Percentiles rank a stretch among this genome's conserved stretches.
Conservation (phyloP, 2,329 filamentous ascomycete genomes). For the Dothidotthia symphoricarpi region DNA sequence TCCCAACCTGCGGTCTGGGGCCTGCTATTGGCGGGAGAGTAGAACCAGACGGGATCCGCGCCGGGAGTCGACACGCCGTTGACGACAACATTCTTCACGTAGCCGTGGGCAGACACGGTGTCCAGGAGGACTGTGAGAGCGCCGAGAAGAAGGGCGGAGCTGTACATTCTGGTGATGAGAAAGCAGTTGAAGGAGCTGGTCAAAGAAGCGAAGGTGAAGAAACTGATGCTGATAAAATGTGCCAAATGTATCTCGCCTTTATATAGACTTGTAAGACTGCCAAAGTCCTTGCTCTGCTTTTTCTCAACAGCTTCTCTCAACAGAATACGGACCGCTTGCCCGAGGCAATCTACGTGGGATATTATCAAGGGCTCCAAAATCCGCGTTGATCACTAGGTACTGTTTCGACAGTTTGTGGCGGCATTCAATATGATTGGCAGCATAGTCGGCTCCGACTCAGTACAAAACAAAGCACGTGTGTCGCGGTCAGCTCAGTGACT, state of each 20-base stretch:
- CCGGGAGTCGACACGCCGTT: slow-evolving; percentile 27
- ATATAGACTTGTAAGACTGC: slow-evolving; percentile 1
- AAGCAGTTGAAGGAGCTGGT: neutral
- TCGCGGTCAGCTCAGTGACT: neutral
- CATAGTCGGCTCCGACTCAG: neutral
- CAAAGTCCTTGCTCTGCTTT: neutral
- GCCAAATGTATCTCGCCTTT: slow-evolving; percentile 1
- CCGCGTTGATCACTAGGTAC: neutral
- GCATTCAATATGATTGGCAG: slow-evolving; percentile 5
- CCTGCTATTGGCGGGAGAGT: slow-evolving; percentile 21
- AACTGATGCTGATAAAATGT: slow-evolving; percentile 2
- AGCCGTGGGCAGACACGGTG: slow-evolving; percentile 31
- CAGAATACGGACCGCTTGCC: neutral
- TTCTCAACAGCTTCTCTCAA: neutral
- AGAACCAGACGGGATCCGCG: slow-evolving; percentile 36
- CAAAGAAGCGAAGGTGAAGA: neutral
- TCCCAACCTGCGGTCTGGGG: slow-evolving; percentile 38
- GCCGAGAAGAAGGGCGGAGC: slow-evolving; percentile 19
- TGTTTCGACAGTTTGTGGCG: neutral
- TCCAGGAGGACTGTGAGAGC: slow-evolving; percentile 21
- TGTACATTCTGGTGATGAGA: slow-evolving; percentile 13
- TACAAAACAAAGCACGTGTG: slow-evolving; percentile 2
- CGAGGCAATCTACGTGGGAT: slow-evolving; percentile 1
- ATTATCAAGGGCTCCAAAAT: slow-evolving; percentile 4
- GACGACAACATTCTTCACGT: slow-evolving; percentile 26